Evolutionary conservation across 2,329 filamentous ascomycete species (phyloP).

Genomic region (Plectosphaerella plurivora): DNA sequence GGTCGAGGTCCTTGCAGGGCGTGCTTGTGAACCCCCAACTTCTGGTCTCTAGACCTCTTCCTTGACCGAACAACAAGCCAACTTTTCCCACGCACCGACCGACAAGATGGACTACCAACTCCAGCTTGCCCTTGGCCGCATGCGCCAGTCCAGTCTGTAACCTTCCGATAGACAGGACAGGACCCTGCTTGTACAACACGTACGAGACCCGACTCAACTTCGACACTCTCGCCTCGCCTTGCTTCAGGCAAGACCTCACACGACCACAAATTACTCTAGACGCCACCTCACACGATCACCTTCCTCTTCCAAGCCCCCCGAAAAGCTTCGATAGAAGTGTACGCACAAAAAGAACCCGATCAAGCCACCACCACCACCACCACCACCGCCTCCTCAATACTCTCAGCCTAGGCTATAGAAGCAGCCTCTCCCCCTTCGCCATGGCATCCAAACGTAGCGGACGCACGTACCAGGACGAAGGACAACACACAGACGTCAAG

Average conservation of each 20-base stretch:
- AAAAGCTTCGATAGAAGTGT: background rate
- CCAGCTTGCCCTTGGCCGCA: background rate
- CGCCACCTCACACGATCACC: background rate
- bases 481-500: constrained; percentile 7
- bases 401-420: background rate
- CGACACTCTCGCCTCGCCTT: background rate
- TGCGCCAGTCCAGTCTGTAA: background rate
- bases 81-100: background rate
- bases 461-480: constrained; percentile 10
- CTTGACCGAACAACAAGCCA: background rate
- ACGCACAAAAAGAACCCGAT: background rate
- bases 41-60: background rate
- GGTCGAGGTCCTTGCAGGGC: background rate
- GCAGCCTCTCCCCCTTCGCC: background rate
- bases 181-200: background rate
- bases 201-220: background rate
- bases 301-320: background rate
- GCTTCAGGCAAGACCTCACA: background rate
- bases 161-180: background rate
- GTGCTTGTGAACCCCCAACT: background rate
- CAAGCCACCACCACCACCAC: background rate
- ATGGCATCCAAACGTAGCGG: constrained; percentile 13
- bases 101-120: background rate
- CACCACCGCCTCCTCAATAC: background rate
- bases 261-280: too few species aligned